Base-by-base conservation (phyloP, 73 alveolate species). In the Tetrahymena borealis region DNA sequence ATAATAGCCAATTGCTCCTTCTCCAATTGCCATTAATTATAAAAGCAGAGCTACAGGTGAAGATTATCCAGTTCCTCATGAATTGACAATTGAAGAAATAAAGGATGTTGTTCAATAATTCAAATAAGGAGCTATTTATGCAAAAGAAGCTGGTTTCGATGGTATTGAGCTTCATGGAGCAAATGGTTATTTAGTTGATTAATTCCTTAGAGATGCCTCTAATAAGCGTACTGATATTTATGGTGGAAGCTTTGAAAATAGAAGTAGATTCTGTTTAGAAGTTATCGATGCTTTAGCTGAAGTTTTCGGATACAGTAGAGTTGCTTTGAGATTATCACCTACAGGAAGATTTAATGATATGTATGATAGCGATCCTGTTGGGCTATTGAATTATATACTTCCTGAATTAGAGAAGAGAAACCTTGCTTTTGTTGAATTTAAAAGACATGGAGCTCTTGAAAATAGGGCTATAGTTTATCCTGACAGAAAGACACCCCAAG, bases 81-180 rank as follows among this genome's bases (percentile, higher is more conserved):
- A 39, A 38, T 35, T 90, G 79, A 91, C 92, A 39, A 91, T 91
- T 32, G 96, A 94, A 79, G 95, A 94, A 92, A 94, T 94, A 31
- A 31, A 93, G 92, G 78, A 95, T 92, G 94, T 96, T 16, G 93
- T 94, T 41, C 60, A 96, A 77, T 78, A 90, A 85, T 96, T 96
- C 92, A 94, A 93, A 42, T 90, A 91, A 92, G 98, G 95, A 5
- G 98, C 98, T 32, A 90, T 90, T 79, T 93, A 96, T 78, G 98
- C 96, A 10, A 96, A 96, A 92, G 93, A 95, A 90, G 98, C 98
- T 31, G 98, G 98, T 78, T 96, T 96, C 90, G 98, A 96, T 94
- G 98, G 97, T 4, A 94, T 96, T 43, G 96, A 96, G 91, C 78
- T 96, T 33, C 98, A 96, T 95, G 98, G 95, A 8, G 98, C 95